phyloP scores from a whole-genome alignment of 768 basidiomycete genomes.

The Thelephora ganbajun region DNA sequence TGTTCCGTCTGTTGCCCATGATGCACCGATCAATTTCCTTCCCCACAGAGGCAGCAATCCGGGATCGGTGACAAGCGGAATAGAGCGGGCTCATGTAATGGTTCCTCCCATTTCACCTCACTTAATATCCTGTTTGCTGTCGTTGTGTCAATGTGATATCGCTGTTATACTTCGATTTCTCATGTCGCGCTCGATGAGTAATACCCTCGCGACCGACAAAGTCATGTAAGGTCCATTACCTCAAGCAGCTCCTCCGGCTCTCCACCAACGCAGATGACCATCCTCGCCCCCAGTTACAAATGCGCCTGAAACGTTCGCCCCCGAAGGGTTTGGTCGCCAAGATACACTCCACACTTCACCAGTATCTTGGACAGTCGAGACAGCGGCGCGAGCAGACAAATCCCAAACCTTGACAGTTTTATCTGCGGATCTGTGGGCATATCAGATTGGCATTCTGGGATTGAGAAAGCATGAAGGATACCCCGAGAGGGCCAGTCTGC shows the following conservation, averaged over 20 bases:
- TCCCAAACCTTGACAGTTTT: conserved; percentile 85
- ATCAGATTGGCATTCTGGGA: neutral
- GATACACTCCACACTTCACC: conserved; percentile 79
- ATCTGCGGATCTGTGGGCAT: conserved; percentile 53
- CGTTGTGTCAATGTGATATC: neutral
- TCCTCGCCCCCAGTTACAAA: conserved; percentile 71
- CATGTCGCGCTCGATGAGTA: too few species aligned
- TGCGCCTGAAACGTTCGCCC: conserved; percentile 40
- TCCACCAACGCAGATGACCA: conserved; percentile 65
- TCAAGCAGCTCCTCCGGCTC: conserved; percentile 43
- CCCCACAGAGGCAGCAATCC: conserved; percentile 16
- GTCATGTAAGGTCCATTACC: neutral
- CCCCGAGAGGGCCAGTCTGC: conserved; percentile 71
- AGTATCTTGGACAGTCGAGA: conserved; percentile 65
- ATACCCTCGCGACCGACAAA: neutral
- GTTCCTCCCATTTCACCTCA: neutral
- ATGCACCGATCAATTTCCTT: neutral
- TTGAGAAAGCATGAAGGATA: conserved; percentile 14
- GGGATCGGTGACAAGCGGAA: conserved; percentile 5
- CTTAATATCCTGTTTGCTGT: neutral
- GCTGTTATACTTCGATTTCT: too few species aligned
- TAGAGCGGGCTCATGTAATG: too few species aligned
- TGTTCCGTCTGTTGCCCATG: neutral
- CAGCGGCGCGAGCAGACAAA: conserved; percentile 53
- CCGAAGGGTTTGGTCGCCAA: conserved; percentile 56